Evolutionary conservation across 83 land plant genomes (phyloP), one percentile per base, ranked within the genome.

Genomic region (Picea engelmannii): DNA sequence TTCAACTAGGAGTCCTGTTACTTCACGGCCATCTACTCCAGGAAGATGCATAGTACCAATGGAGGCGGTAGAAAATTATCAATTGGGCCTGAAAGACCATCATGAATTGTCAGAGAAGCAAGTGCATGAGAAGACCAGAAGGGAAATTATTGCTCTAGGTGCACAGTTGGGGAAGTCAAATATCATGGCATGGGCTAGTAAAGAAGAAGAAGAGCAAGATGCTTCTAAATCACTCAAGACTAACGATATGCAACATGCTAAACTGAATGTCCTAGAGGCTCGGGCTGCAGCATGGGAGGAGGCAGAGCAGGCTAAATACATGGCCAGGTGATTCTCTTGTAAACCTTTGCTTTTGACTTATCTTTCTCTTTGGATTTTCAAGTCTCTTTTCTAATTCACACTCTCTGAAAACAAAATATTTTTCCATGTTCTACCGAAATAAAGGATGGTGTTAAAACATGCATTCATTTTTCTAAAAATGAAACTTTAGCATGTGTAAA

Each of bases 251-350:
- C 87, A 80, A 7, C 70, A 52, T 23, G 75, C 12, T 10, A 78
- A 85, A 79, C 62, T 63, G 17, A 87, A 52, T 79, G 78, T 87
- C 65, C 66, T 91, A 69, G 91, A 93, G 38, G 76, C 77, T 10
- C 79, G 89, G 38, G 94, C 96, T 12, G 68, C 83, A 59, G 95
- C 91, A 70, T 94, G 95, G 96, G 95, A 94, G 80, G 94, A 91
- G 76, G 92, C 96, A 1, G 92, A 92, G 55, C 94, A 91, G 6
- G 96, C 92, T 52, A 92, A 93, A 65, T 88, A 91, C 80, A 90
- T 81, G 88, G 92, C 96, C 58, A 91, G 94, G 96, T 93, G 55
- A 78, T 67, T 78, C 42, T 78, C 61, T 82, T 49, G 47, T 62
- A 47, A 82, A 23, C 24, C 40, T 27, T 77, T 21, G 31, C 78